These are phyloP conservation scores for Urochloa ruziziensis DNA, from an alignment of 176 grass and related monocot species.

Conservation along the genomic window DNA sequence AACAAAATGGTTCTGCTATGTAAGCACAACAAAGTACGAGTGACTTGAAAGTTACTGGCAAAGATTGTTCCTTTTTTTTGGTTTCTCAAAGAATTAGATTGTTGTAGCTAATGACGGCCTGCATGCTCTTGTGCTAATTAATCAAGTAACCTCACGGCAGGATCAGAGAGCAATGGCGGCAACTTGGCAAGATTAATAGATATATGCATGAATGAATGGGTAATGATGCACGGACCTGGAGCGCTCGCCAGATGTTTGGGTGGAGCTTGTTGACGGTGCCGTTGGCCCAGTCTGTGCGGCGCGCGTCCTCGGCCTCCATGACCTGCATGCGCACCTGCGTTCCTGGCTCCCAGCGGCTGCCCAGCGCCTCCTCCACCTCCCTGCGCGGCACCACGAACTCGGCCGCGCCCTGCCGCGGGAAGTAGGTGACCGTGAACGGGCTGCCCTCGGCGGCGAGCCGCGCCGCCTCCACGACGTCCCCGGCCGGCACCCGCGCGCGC, in stretches of 20 bases:
- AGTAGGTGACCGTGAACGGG: slow-evolving; percentile 58
- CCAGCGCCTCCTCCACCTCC: slow-evolving; percentile 43
- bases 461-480: slow-evolving; percentile 45
- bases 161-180: too few relatives aligned
- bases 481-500: slow-evolving; percentile 37
- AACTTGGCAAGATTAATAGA: too few relatives aligned
- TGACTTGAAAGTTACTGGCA: not conserved
- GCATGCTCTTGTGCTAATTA: too few relatives aligned
- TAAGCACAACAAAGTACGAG: not conserved
- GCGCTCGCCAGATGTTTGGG: slow-evolving; percentile 51
- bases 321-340: slow-evolving; percentile 50
- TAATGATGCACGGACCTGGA: slow-evolving; percentile 36
- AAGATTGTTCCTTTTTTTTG: too few relatives aligned
- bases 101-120: not conserved
- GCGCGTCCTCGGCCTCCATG: slow-evolving; percentile 44
- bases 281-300: slow-evolving; percentile 29
- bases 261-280: slow-evolving; percentile 40
- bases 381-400: slow-evolving; percentile 64
- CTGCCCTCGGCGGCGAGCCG: slow-evolving; percentile 32
- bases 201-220: too few relatives aligned
- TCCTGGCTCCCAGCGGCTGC: not conserved
- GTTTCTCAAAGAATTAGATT: too few relatives aligned
- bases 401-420: slow-evolving; percentile 40
- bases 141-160: too few relatives aligned
- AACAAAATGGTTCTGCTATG: too few relatives aligned